Base-by-base conservation (phyloP, 331 rosid genomes). In the Acacia pycnantha region DNA sequence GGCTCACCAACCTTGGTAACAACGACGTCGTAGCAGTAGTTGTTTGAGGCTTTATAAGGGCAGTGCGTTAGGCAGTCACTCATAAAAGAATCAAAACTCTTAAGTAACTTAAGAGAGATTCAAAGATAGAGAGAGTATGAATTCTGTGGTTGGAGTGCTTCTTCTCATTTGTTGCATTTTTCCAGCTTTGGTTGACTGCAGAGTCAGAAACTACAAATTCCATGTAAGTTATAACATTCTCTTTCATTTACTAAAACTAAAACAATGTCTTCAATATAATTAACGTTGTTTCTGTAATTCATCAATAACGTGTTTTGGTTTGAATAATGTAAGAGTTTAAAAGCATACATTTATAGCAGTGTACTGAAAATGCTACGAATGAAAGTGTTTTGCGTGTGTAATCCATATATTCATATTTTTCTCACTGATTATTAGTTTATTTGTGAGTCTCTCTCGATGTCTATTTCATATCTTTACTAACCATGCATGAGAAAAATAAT, bases 121-220 rank as follows among this genome's bases (percentile, higher is more conserved):
- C 6, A 18, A 11, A 15, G 16, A 12, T 21, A 70, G 27, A 48
- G 62, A 72, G 78, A 79, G 40, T 84, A 91, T 93, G 97, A 84
- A 41, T 51, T 82, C 48, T 33, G 80, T 88, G 88, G 54, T 88
- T 88, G 79, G 85, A 51, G 11, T 84, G 15, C 56, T 92, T 22
- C 79, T 94, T 81, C 81, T 93, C 29, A 70, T 89, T 74, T 84
- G 84, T 29, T 92, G 90, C 84, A 69, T 90, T 87, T 78, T 87
- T 56, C 97, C 99, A 31, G 91, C 85, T 82, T 82, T 92, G 79
- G 92, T 96, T 10, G 88, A 96, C 43, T 91, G 97, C 89, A 91
- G 79, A 77, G 89, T 92, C 22, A 91, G 98, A 4, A 90, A 89
- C 70, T 94, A 88, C 92, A 91, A 88, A 84, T 94, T 96, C 67